Evolutionary conservation across 2,329 filamentous ascomycete genomes (phyloP).

Genomic region (Fusarium sp.): DNA sequence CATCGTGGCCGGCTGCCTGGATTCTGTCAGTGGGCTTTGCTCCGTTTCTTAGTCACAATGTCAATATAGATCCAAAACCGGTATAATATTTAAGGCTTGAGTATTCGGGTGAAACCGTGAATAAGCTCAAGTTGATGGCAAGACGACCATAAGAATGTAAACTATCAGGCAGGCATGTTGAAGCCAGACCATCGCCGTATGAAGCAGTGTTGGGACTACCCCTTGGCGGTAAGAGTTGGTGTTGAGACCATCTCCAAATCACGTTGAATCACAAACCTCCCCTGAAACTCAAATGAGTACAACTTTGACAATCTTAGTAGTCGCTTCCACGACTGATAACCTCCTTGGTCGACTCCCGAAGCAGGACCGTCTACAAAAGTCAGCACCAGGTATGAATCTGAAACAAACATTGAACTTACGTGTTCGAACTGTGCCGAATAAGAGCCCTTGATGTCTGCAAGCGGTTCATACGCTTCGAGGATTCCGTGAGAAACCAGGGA

Average conservation of each 20-base stretch:
- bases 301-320: conserved; percentile 54
- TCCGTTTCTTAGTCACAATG: neutral
- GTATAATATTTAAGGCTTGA: neutral
- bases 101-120: neutral
- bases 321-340: conserved; percentile 66
- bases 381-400: neutral
- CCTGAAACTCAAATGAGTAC: neutral
- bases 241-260: conserved; percentile 22
- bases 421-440: conserved; percentile 76
- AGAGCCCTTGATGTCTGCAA: conserved; percentile 70
- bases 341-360: conserved; percentile 62
- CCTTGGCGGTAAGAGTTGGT: neutral
- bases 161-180: conserved; percentile 27
- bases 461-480: conserved; percentile 67
- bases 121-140: neutral
- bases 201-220: conserved; percentile 28
- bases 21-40: no score
- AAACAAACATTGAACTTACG: conserved; percentile 44
- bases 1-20: no score
- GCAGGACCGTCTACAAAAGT: conserved; percentile 59
- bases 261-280: conserved; percentile 26
- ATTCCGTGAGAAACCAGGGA: conserved; percentile 68
- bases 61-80: neutral
- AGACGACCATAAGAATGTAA: conserved; percentile 28
- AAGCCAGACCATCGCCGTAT: conserved; percentile 10